Evolutionary conservation across 116 monocot genomes (phyloP), one percentile per base, ranked within the genome.

Genomic region (Posidonia oceanica): DNA sequence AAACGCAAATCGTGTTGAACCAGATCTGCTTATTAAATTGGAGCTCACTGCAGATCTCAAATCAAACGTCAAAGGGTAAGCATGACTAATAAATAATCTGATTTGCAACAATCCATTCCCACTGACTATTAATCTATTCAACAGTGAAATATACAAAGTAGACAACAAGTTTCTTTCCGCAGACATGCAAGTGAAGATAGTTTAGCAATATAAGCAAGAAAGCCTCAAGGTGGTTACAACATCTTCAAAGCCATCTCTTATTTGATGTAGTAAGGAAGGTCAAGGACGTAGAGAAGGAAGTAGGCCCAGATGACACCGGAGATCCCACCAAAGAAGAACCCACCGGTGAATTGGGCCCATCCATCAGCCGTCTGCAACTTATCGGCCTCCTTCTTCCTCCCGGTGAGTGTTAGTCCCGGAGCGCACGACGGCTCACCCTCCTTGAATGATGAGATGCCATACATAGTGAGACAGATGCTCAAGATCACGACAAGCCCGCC

Each of bases 221-320:
- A 29, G 29, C 29, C 29, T 29, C 29, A 29, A 29, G 29, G 29
- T 29, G 29, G 29, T 29, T 29, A 29, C 29, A 29, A 29, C 29
- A 29, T 29, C 29, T 29, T 29, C 29, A 29, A 29, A 29, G 29
- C 29, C 29, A 29, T 29, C 29, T 29, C 7, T 58, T 91, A 96
- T 87, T 96, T 96, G 73, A 96, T 63, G 76, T 76, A 96, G 89
- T 96, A 96, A 20, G 96, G 96, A 38, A 96, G 91, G 84, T 89
- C 75, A 52, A 96, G 83, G n/a, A 84, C 91, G 54, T 96, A 96
- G 70, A 96, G 85, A 40, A 96, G 86, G 80, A 96, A 96, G 83
- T 91, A 96, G 8, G 96, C 96, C 96, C 96, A 96, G 56, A 67
- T 22, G 3, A 91, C 91, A 4, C 96, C 91, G 2, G 96, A 96